Conservation (phyloP, 768 basidiomycete species). For the Galerina sulciceps region DNA sequence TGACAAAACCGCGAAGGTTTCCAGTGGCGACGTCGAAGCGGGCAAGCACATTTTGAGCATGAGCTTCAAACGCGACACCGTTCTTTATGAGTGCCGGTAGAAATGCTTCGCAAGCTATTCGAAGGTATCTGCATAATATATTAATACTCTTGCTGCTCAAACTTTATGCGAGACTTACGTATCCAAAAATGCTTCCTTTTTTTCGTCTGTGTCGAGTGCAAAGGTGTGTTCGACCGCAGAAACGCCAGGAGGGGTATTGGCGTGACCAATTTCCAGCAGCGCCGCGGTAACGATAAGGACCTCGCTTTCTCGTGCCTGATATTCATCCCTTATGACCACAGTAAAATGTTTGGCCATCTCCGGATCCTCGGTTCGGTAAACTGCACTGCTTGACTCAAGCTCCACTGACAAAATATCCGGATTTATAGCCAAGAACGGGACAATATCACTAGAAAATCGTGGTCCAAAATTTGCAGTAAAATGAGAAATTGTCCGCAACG, state of each 20-base stretch:
- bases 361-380: conserved; percentile 44
- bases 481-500: conserved; percentile 62
- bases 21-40: conserved; percentile 48
- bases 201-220: conserved; percentile 48
- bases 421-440: conserved; percentile 52
- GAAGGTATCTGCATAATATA: conserved; percentile 44
- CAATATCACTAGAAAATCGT: conserved; percentile 53
- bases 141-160: neutral
- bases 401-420: conserved; percentile 46
- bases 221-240: conserved; percentile 53
- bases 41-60: conserved; percentile 59
- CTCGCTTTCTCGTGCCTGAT: conserved; percentile 42
- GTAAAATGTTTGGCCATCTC: conserved; percentile 58
- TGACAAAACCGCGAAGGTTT: conserved; percentile 51
- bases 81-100: conserved; percentile 56
- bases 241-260: conserved; percentile 39
- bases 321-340: conserved; percentile 50
- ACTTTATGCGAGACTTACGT: conserved; percentile 31
- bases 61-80: conserved; percentile 65
- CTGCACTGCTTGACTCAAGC: conserved; percentile 52
- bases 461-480: conserved; percentile 61
- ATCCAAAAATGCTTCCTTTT: conserved; percentile 50
- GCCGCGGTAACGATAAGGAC: conserved; percentile 54
- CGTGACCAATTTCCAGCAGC: conserved; percentile 56
- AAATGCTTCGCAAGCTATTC: conserved; percentile 53